Evolutionary conservation across 805 yeast genomes (phyloP), one percentile per base, ranked within the genome.

Genomic region (Sugiyamaella qingdaonensis): DNA sequence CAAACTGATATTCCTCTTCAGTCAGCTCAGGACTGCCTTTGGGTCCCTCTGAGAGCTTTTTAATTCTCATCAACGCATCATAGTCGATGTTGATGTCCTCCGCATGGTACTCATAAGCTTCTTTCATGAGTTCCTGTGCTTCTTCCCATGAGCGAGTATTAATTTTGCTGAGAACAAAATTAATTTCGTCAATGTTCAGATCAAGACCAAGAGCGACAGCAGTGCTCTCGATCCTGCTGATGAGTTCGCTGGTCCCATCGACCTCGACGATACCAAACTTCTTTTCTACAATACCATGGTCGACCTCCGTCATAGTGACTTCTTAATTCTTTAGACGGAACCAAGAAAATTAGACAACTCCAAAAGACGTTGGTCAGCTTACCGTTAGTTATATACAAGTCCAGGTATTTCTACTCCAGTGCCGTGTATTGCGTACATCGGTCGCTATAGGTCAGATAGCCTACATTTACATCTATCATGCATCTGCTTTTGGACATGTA

Each of bases 11-110:
- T 11, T 56, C 54, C 13, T 57, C 58, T 14, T 29, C 24, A 11
- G 43, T 42, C 2, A 59, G 56, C 18, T 56, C 59, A 1, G 49
- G 52, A 52, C 52, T 60, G 51, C 61, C 61, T 18, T 62, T 49
- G 46, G 62, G 62, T 3, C 69, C 68, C 4, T 63, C 49, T 2
- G 64, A 56, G 7, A 73, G 64, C 9, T 50, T 52, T 48, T 61
- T 47, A 37, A 76, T 65, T 43, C 69, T 67, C 1, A 63, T 64
- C 54, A 69, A 71, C 37, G 72, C 74, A 2, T 59, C 64, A 2
- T 51, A 54, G 10, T 77, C 74, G 53, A 78, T 68, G 59, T 77
- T 78, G 34, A 73, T 72, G 61, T 80, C 85, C 46, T 71, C 75
- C 3, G 59, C 59, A 56, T 78, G 81, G 11, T 74, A 72, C 0